These are phyloP conservation scores for Adansonia digitata DNA, from an alignment of 345 rosid genomes.

Conservation along the genomic window DNA sequence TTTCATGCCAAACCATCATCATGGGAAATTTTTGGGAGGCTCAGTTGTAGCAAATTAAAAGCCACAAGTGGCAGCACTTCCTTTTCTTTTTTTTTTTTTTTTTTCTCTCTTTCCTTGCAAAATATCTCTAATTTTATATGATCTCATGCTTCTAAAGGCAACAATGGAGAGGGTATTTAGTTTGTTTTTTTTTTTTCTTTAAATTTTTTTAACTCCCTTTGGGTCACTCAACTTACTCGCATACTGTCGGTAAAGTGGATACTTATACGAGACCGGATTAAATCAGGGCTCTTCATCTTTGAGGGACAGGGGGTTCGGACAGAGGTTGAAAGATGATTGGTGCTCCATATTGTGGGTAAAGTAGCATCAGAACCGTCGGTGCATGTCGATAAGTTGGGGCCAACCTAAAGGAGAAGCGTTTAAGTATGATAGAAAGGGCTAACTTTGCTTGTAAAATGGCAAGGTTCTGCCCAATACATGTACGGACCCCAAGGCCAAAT, in stretches of 20 bases:
- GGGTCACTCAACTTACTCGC: neutral
- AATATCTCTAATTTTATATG: neutral
- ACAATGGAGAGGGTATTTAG: neutral
- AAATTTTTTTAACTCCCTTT: too few relatives aligned
- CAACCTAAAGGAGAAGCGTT: constrained; percentile 55
- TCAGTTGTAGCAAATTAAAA: constrained; percentile 1
- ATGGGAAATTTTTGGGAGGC: neutral
- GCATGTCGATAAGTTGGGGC: constrained; percentile 74
- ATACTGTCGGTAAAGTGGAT: neutral
- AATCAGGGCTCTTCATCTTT: constrained; percentile 2
- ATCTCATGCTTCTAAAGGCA: neutral
- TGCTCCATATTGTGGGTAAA: constrained; percentile 78
- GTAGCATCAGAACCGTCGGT: constrained; percentile 59
- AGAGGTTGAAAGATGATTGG: constrained; percentile 54
- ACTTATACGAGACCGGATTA: neutral
- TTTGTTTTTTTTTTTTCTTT: neutral
- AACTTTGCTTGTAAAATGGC: constrained; percentile 75
- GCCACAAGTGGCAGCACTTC: neutral
- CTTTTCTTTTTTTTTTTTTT: neutral
- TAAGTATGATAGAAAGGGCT: constrained; percentile 55
- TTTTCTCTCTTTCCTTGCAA: neutral
- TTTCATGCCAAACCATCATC: neutral
- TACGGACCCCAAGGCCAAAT: constrained; percentile 69
- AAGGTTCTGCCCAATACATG: constrained; percentile 77
- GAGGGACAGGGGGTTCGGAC: neutral